A percentile compares a stretch with the other conserved stretches of the same genome.
Evolutionary conservation across 2,329 filamentous ascomycete genomes (phyloP).

Genomic region (Emergomyces pasteurianus): DNA sequence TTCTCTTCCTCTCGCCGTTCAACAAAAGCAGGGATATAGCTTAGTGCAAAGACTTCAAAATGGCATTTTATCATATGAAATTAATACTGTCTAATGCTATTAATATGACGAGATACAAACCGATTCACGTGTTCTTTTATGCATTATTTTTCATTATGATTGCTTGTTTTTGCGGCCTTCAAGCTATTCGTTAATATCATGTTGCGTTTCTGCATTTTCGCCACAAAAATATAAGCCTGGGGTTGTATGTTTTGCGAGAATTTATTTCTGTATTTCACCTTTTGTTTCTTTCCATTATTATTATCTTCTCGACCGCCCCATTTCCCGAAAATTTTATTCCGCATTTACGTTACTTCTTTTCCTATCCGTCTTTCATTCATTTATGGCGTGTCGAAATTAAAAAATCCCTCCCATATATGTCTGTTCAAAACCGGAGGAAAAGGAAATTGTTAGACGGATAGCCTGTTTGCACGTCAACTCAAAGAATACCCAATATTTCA

Average conservation of each 20-base stretch:
- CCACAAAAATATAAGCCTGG: not conserved
- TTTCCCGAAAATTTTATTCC: not conserved
- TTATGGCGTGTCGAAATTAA: not conserved
- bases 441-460: not conserved
- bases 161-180: not conserved
- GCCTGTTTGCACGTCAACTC: not conserved
- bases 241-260: not conserved
- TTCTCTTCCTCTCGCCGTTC: not conserved
- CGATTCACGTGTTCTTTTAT: not conserved
- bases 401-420: not conserved
- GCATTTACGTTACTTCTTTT: too few species aligned
- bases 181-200: not conserved
- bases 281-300: not conserved
- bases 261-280: not conserved
- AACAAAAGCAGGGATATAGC: not conserved
- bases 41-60: not conserved
- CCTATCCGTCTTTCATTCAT: not conserved
- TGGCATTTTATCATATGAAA: not conserved
- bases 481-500: not conserved
- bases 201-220: not conserved
- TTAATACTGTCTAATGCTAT: not conserved
- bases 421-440: not conserved
- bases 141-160: not conserved
- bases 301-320: not conserved
- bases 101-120: not conserved